Evolutionary conservation across 345 rosid genomes (phyloP).

Genomic region (Raphanus sativus): DNA sequence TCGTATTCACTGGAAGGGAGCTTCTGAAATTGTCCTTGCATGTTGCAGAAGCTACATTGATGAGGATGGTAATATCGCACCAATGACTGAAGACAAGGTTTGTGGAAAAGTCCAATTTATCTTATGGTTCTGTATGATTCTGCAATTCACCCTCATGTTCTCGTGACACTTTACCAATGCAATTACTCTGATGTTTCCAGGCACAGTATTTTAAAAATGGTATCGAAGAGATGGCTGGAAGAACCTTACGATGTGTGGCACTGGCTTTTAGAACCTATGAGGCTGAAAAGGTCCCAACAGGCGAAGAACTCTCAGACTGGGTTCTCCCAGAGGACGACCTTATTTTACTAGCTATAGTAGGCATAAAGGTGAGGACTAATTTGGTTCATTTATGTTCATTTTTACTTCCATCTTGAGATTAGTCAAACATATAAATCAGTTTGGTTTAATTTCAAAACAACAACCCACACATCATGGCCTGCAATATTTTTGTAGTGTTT

Average conservation of each 20-base stretch:
- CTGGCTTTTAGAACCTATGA: constrained; percentile 75
- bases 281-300: constrained; percentile 62
- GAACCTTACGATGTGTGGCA: constrained; percentile 91
- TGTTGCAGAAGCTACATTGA: constrained; percentile 69
- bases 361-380: constrained; percentile 66
- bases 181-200: constrained; percentile 39
- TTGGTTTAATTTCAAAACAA: constrained; percentile 8
- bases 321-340: constrained; percentile 85
- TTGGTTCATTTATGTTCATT: neutral
- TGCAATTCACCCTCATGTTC: neutral
- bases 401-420: neutral
- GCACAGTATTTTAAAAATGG: constrained; percentile 51
- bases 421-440: neutral
- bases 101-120: constrained; percentile 11
- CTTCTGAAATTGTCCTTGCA: constrained; percentile 90
- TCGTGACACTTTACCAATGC: neutral
- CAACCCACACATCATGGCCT: neutral
- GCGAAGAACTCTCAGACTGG: constrained; percentile 66
- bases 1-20: constrained; percentile 98
- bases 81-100: constrained; percentile 77
- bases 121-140: neutral
- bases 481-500: constrained; percentile 1
- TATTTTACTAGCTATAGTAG: constrained; percentile 81
- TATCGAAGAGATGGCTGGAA: constrained; percentile 77
- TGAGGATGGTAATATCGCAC: constrained; percentile 48